These are phyloP conservation scores for Fusarium aywerte DNA, from an alignment of 2,329 filamentous ascomycete species.

Conservation along the genomic window DNA sequence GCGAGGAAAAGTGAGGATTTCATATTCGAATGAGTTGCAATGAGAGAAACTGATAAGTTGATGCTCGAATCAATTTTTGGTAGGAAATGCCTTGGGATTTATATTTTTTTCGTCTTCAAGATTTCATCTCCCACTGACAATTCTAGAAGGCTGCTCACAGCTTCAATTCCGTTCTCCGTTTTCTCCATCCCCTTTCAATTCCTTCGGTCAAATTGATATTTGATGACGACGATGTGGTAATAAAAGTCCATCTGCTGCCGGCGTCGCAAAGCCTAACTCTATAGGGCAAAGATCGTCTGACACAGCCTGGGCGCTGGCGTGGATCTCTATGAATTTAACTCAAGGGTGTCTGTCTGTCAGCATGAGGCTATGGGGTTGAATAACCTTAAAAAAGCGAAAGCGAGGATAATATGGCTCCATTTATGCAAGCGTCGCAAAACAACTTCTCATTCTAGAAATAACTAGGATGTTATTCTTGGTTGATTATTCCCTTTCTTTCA, in stretches of 20 bases:
- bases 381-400: neutral
- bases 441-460: neutral
- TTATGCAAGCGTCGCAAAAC: neutral
- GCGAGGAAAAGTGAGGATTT: neutral
- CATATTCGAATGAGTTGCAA: neutral
- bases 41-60: fast-evolving
- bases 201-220: neutral
- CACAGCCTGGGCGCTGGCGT: constrained; percentile 12
- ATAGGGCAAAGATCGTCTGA: neutral
- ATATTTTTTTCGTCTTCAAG: neutral
- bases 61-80: fast-evolving
- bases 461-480: too few relatives aligned
- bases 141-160: too few relatives aligned
- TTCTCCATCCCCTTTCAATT: too few relatives aligned
- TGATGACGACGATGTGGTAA: neutral
- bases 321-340: too few relatives aligned
- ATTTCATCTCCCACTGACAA: fast-evolving
- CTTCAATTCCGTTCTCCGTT: too few relatives aligned
- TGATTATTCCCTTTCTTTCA: neutral
- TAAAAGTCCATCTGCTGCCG: neutral
- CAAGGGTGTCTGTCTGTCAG: neutral
- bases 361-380: neutral
- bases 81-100: neutral
- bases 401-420: fast-evolving
- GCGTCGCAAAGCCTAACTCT: constrained; percentile 23